Evolutionary conservation across 1,284 basidiomycete species (phyloP).

Genomic region (Somion occarium): DNA sequence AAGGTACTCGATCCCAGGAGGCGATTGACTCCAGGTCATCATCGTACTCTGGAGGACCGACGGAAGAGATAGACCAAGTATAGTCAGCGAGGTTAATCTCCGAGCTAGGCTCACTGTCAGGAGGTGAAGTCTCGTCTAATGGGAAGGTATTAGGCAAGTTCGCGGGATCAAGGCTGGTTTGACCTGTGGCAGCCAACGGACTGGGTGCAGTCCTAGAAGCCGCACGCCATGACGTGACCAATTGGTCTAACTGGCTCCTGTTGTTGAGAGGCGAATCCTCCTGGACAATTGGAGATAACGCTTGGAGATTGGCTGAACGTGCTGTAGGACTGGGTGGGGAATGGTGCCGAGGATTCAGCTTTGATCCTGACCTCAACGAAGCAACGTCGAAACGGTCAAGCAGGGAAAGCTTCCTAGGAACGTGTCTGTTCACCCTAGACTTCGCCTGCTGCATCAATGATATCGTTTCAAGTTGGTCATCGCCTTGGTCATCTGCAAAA

Average conservation of each 20-base stretch:
- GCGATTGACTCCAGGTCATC: slow-evolving; percentile 32
- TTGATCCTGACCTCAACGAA: slow-evolving; percentile 32
- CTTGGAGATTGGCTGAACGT: slow-evolving; percentile 21
- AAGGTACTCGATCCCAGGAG: slow-evolving; percentile 28
- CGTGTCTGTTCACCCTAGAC: slow-evolving; percentile 35
- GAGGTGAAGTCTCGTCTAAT: slow-evolving; percentile 26
- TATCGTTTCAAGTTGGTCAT: slow-evolving; percentile 33
- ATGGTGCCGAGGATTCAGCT: slow-evolving; percentile 17
- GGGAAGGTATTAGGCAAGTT: slow-evolving; percentile 47
- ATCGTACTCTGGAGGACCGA: slow-evolving; percentile 46
- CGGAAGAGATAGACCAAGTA: slow-evolving; percentile 64
- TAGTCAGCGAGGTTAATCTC: slow-evolving; percentile 60
- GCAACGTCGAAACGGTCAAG: slow-evolving; percentile 54
- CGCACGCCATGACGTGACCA: slow-evolving; percentile 63
- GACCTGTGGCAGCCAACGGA: slow-evolving; percentile 46
- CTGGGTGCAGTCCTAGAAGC: slow-evolving; percentile 42
- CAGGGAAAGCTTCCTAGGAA: slow-evolving; percentile 63
- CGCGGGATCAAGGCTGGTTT: slow-evolving; percentile 47
- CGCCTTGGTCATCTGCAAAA: slow-evolving; percentile 39
- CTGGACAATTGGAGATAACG: slow-evolving; percentile 58
- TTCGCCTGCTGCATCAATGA: slow-evolving; percentile 19
- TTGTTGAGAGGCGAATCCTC: slow-evolving; percentile 49
- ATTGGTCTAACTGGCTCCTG: slow-evolving; percentile 43
- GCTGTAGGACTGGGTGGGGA: slow-evolving; percentile 24
- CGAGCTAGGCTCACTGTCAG: slow-evolving; percentile 27